These are phyloP conservation scores for Globisporangium mamillatum DNA, from an alignment of 352 stramenopile species.

Conservation along the genomic window DNA sequence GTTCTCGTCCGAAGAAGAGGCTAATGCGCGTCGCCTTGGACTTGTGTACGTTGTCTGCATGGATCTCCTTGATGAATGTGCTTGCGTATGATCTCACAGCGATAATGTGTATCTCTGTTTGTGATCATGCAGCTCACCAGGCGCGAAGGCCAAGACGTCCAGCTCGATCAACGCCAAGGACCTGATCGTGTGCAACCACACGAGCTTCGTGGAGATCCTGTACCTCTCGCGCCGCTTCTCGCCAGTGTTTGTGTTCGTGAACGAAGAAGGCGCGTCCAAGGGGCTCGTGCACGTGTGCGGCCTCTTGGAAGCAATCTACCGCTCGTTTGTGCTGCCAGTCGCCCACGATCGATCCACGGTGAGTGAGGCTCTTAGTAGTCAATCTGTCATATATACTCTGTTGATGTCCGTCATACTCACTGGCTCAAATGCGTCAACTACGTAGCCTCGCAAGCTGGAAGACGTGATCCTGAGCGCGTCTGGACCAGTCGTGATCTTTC, in stretches of 20 bases:
- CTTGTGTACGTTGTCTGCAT: constrained; percentile 35
- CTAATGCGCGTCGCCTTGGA: constrained; percentile 71
- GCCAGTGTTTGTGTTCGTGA: constrained; percentile 71
- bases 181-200: constrained; percentile 82
- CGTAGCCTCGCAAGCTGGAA: constrained; percentile 50
- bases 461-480: constrained; percentile 62
- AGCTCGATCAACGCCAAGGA: constrained; percentile 44
- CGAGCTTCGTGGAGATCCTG: constrained; percentile 75
- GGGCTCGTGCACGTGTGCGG: constrained; percentile 64
- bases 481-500: constrained; percentile 69
- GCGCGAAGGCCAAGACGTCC: constrained; percentile 24
- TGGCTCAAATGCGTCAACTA: background rate
- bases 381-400: no score
- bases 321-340: constrained; percentile 48
- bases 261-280: constrained; percentile 45
- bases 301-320: constrained; percentile 62
- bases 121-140: constrained; percentile 17
- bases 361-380: background rate
- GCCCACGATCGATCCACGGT: constrained; percentile 34
- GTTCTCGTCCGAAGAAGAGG: constrained; percentile 63
- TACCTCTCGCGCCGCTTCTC: constrained; percentile 79
- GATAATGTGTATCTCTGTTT: background rate
- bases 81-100: background rate
- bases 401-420: background rate
- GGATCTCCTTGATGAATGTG: background rate